These are phyloP conservation scores for Erythrophleum fordii DNA, from an alignment of 306 rosid species.

Conservation along the genomic window DNA sequence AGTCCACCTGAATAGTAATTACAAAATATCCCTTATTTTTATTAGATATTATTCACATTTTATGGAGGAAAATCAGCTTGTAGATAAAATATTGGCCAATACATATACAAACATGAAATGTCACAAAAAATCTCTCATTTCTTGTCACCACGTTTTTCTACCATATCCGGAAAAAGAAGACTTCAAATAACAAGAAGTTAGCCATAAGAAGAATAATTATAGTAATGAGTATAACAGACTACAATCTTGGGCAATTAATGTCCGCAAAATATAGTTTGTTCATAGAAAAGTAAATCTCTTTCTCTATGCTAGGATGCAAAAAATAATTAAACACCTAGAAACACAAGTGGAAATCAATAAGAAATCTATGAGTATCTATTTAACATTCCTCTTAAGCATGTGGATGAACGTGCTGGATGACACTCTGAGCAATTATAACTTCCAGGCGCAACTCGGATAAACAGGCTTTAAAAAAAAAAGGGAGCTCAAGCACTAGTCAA, in stretches of 20 bases:
- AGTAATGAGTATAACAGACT: background rate
- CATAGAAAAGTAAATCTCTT: background rate
- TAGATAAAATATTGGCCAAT: background rate
- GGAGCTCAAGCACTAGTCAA: constrained; percentile 40
- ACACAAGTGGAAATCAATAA: constrained; percentile 6
- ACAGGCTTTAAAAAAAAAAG: constrained; percentile 30
- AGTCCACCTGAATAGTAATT: too few species aligned
- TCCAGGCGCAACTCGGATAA: constrained; percentile 42
- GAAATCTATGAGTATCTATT: constrained; percentile 35
- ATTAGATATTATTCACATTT: too few species aligned
- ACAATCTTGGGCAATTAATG: background rate
- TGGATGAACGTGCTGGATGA: constrained; percentile 38
- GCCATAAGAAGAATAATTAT: background rate
- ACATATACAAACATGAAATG: background rate
- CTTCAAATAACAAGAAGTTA: background rate
- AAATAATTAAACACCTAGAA: background rate
- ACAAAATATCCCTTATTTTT: too few species aligned
- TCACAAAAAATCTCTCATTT: background rate
- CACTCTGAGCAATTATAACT: constrained; percentile 52
- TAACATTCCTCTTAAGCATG: constrained; percentile 38
- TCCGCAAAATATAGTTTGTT: background rate
- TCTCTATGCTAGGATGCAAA: background rate
- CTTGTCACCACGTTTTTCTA: background rate
- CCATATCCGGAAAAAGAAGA: too few species aligned
- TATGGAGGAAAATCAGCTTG: background rate